Evolutionary conservation across 1,284 basidiomycete genomes (phyloP).

Genomic region (Ustilago hordei): DNA sequence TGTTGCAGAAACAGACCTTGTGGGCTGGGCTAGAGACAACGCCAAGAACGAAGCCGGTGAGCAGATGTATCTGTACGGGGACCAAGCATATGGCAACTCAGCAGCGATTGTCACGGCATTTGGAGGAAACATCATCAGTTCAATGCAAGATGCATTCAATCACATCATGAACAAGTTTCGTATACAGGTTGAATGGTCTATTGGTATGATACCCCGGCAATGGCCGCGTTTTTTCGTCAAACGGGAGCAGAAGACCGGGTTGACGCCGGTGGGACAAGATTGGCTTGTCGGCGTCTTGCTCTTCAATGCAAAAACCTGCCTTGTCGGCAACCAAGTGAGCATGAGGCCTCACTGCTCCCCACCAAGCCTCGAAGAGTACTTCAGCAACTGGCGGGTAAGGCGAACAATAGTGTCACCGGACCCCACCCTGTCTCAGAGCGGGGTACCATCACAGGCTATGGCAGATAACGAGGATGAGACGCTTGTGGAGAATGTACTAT

Average conservation of each 20-base stretch:
- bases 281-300: not conserved
- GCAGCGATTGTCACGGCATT: not conserved
- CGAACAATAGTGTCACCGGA: not conserved
- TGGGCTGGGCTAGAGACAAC: not conserved
- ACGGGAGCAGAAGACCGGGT: not conserved
- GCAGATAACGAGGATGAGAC: constrained; percentile 1
- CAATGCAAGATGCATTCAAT: constrained; percentile 1
- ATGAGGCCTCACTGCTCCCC: not conserved
- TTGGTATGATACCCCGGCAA: not conserved
- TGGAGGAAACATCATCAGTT: not conserved
- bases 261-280: not conserved
- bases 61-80: constrained; percentile 5
- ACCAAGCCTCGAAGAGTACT: not conserved
- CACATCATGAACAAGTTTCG: constrained; percentile 7
- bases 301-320: constrained; percentile 5
- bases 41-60: not conserved
- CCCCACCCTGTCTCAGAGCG: not conserved
- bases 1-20: not conserved
- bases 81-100: not conserved
- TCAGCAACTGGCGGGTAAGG: not conserved
- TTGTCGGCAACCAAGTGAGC: not conserved
- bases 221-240: not conserved
- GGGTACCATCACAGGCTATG: not conserved
- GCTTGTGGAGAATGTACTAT: not conserved
- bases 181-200: not conserved